These are phyloP conservation scores for Magnolia changhungtana DNA, from an alignment of 164 flowering plant species.

Conservation along the genomic window DNA sequence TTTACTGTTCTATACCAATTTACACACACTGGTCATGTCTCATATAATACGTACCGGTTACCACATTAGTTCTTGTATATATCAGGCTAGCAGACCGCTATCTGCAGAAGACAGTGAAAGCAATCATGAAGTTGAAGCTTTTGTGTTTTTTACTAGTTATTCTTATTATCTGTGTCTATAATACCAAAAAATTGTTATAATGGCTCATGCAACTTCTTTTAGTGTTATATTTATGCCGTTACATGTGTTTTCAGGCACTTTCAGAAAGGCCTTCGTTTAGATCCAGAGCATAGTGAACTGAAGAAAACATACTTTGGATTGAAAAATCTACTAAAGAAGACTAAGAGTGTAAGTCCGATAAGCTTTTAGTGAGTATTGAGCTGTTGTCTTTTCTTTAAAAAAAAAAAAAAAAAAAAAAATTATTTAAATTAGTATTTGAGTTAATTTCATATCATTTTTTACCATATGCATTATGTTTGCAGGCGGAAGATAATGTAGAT, in stretches of 20 bases:
- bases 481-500: slow-evolving; percentile 91
- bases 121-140: no score
- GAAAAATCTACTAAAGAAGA: slow-evolving; percentile 89
- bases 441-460: neutral
- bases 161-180: neutral
- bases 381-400: neutral
- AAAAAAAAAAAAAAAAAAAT: no score
- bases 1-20: no score
- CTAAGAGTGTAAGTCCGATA: slow-evolving; percentile 69
- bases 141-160: neutral
- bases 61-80: no score
- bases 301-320: slow-evolving; percentile 95
- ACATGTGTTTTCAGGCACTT: slow-evolving; percentile 57
- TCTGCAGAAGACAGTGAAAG: no score
- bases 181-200: no score
- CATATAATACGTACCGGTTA: no score
- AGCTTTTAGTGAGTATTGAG: neutral
- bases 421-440: no score
- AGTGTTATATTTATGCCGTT: neutral
- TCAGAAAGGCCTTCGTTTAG: slow-evolving; percentile 92
- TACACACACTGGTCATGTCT: no score
- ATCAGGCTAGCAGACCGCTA: no score
- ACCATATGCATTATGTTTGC: slow-evolving; percentile 15
- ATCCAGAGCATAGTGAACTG: slow-evolving; percentile 90
- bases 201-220: neutral